phyloP scores from a whole-genome alignment of 2,329 filamentous ascomycete species.

The Podosphaera fusca region DNA sequence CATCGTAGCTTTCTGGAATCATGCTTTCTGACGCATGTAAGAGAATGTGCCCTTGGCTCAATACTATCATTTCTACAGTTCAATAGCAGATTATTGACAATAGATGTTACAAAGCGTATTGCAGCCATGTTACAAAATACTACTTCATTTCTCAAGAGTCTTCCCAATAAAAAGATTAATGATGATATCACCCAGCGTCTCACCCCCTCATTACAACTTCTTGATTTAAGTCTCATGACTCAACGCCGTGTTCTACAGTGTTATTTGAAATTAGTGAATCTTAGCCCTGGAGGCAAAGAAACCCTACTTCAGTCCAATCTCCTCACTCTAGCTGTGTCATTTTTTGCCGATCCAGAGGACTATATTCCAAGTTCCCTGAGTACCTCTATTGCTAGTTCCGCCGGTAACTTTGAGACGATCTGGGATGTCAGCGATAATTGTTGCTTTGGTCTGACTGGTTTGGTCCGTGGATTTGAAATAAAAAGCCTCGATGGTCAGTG shows the following conservation, averaged over 20 bases:
- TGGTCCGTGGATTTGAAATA: slow-evolving; percentile 57
- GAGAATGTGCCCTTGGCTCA: slow-evolving; percentile 80
- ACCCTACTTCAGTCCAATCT: slow-evolving; percentile 77
- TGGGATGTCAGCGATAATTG: slow-evolving; percentile 93
- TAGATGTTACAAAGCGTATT: slow-evolving; percentile 82
- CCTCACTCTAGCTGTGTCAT: slow-evolving; percentile 66
- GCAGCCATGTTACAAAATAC: slow-evolving; percentile 91
- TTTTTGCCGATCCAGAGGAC: slow-evolving; percentile 82
- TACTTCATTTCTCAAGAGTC: slow-evolving; percentile 61
- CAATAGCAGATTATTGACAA: slow-evolving; percentile 74
- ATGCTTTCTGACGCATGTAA: slow-evolving; percentile 79
- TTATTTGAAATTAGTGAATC: slow-evolving; percentile 73
- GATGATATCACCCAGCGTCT: slow-evolving; percentile 73
- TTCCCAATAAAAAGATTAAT: slow-evolving; percentile 62
- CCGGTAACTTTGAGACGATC: slow-evolving; percentile 73
- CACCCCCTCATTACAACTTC: slow-evolving; percentile 64
- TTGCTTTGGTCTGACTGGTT: slow-evolving; percentile 75
- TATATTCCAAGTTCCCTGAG: slow-evolving; percentile 70
- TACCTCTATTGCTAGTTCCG: slow-evolving; percentile 73
- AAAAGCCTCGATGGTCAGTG: slow-evolving; percentile 48
- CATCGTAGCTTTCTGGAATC: slow-evolving; percentile 69
- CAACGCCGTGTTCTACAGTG: slow-evolving; percentile 82
- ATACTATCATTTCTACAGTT: slow-evolving; percentile 83
- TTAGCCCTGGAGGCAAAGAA: slow-evolving; percentile 72
- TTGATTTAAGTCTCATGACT: slow-evolving; percentile 83